Evolutionary conservation across 225 moss, liverwort and hornwort genomes (phyloP), one percentile per base, ranked within the genome.

Genomic region (Pseudisothecium myosuroides): DNA sequence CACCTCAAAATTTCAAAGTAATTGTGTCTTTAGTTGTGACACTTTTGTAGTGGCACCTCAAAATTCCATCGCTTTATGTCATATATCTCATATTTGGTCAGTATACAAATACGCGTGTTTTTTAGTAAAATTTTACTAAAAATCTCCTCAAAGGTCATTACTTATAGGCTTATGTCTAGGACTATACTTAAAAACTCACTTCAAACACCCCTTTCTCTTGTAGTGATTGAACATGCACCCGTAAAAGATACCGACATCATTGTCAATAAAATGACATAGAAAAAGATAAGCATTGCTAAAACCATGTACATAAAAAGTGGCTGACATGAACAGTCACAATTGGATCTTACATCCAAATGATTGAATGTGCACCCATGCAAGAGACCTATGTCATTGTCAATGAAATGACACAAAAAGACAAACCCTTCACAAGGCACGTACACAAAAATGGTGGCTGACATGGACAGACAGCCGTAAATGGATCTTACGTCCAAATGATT

Each of bases 391-490:
- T 27, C 23, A 43, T 28, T 45, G 73, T 45, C 10, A 28, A 29
- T 72, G 43, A 72, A 69, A 41, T 71, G 41, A 41, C 9, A 41
- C 9, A 26, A 41, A 26, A 71, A 15, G 8, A 69, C 23, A 69
- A 67, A 24, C 1, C 8, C 5, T 69, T 14, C 12, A 1, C 23
- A 69, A 39, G 39, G 7, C 4, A 1, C 2, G 23, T 2, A 23
- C 13, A 12, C n/a, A 68, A 23, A 68, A 39, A 15, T 7, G 26
- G 27, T 0, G 3, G 5, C 0, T 71, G 8, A 41, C 3, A 24
- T 14, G 9, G 23, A 8, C 0, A 9, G 23, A 8, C 0, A 9
- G 7, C 43, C 0, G 2, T 27, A 8, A 27, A 1, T 15, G 3
- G 10, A 43, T 43, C 17, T 10, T 28, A 19, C 12, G 29, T 49